Conservation (phyloP, 352 stramenopile genomes). For the Globisporangium irregulare region DNA sequence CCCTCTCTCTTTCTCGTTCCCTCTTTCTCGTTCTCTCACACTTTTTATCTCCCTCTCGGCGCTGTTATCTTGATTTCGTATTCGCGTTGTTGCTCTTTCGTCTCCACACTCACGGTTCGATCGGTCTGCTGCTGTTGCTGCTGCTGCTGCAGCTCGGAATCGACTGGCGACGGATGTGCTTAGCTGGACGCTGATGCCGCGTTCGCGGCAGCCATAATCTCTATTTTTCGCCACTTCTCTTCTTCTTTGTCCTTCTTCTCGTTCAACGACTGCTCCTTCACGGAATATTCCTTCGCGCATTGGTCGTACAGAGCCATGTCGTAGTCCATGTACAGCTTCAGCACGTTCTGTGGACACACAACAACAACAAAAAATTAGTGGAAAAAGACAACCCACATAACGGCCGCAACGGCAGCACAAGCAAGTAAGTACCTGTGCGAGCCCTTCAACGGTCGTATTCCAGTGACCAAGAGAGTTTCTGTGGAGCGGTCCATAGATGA, state of each 20-base stretch:
- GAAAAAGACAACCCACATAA: background rate
- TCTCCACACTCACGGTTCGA: constrained; percentile 6
- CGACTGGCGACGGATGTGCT: background rate
- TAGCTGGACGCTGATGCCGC: constrained; percentile 36
- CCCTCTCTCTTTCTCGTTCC: constrained; percentile 9
- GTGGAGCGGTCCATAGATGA: constrained; percentile 92
- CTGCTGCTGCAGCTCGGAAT: constrained; percentile 16
- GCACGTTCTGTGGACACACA: constrained; percentile 54
- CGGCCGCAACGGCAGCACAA: constrained; percentile 2
- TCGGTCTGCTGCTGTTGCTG: background rate
- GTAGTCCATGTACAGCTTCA: constrained; percentile 93
- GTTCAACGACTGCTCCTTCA: constrained; percentile 65
- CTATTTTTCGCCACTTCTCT: constrained; percentile 93
- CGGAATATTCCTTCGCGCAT: constrained; percentile 83
- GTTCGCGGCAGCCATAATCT: constrained; percentile 84
- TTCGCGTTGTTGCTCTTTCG: constrained; percentile 5
- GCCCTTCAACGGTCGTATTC: constrained; percentile 97
- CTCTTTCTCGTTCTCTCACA: constrained; percentile 5
- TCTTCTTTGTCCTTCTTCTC: constrained; percentile 79
- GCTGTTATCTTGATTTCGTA: constrained; percentile 4
- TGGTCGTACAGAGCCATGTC: constrained; percentile 93
- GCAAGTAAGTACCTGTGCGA: constrained; percentile 62
- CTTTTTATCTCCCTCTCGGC: constrained; percentile 19
- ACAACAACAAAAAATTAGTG: constrained; percentile 5
- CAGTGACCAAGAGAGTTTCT: constrained; percentile 92